Evolutionary conservation across 2,329 filamentous ascomycete species (phyloP).

Genomic region (Aspergillus hiratsukae): DNA sequence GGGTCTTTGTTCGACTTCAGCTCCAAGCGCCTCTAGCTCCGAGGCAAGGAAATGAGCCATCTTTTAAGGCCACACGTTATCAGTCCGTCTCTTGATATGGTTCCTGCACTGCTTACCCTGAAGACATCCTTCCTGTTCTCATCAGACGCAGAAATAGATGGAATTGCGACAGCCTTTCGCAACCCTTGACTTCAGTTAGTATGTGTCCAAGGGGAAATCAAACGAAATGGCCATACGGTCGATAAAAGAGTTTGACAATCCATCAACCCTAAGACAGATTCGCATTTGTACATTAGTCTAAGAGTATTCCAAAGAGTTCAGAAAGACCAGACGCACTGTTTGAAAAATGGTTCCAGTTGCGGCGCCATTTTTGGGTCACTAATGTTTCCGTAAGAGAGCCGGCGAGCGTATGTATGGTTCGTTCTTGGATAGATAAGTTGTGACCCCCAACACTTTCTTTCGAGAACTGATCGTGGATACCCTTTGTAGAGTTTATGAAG

Average conservation of each 20-base stretch:
- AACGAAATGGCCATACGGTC: conserved; percentile 53
- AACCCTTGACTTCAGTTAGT: conserved; percentile 46
- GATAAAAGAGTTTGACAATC: conserved; percentile 74
- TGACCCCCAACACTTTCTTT: conserved; percentile 3
- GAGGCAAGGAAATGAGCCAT: conserved; percentile 90
- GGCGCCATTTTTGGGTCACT: conserved; percentile 70
- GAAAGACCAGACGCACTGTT: conserved; percentile 52
- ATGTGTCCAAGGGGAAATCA: conserved; percentile 1
- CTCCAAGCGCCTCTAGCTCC: conserved; percentile 79
- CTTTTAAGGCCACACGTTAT: conserved; percentile 27
- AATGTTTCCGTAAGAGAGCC: conserved; percentile 44
- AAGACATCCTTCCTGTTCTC: conserved; percentile 86
- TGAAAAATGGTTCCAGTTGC: conserved; percentile 86
- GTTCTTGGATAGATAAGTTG: conserved; percentile 4
- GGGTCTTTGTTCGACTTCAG: conserved; percentile 77
- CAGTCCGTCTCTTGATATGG: not conserved
- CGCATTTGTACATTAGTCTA: conserved; percentile 4
- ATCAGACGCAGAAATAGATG: conserved; percentile 89
- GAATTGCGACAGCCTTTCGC: conserved; percentile 88
- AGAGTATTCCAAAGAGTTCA: not conserved
- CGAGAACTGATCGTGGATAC: conserved; percentile 1
- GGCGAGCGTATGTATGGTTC: conserved; percentile 19
- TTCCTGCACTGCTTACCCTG: conserved; percentile 48
- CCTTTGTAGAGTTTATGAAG: not conserved
- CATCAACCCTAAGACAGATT: conserved; percentile 57